Evolutionary conservation across 2,329 filamentous ascomycete species (phyloP).

Genomic region (Rutstroemia sp.): DNA sequence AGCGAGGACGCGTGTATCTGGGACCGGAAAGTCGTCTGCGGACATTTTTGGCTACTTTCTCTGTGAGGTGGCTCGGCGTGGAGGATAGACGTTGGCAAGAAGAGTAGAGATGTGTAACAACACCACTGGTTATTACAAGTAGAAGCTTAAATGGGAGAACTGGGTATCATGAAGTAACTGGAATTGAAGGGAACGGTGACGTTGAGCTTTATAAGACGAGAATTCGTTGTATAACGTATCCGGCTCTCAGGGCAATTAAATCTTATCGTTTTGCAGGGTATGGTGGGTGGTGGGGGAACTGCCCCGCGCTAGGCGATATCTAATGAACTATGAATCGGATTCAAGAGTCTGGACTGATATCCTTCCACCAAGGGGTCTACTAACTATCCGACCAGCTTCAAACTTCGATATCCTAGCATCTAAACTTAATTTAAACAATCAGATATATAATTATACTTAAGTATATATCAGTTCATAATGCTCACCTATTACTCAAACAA

Average conservation of each 20-base stretch:
- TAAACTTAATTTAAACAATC: too few species aligned
- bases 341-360: too few species aligned
- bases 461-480: too few species aligned
- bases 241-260: background rate
- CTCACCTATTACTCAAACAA: background rate
- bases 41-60: constrained; percentile 16
- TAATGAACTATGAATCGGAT: background rate
- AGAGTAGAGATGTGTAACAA: too few species aligned
- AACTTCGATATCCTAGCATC: too few species aligned
- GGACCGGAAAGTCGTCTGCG: constrained; percentile 34
- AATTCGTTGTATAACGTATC: background rate
- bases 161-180: background rate
- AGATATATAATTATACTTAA: too few species aligned
- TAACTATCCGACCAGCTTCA: too few species aligned
- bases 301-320: constrained; percentile 6
- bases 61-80: too few species aligned
- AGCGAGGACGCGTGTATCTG: constrained; percentile 66
- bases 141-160: background rate
- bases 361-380: too few species aligned
- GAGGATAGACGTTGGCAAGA: too few species aligned
- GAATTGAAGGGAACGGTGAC: background rate
- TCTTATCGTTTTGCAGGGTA: background rate
- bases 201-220: background rate
- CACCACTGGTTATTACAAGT: too few species aligned
- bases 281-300: constrained; percentile 1